A percentile compares a stretch with the other conserved stretches of the same genome.
phyloP scores from a whole-genome alignment of 371 early-diverging fungal genomes.

The Mortierella sp. region DNA sequence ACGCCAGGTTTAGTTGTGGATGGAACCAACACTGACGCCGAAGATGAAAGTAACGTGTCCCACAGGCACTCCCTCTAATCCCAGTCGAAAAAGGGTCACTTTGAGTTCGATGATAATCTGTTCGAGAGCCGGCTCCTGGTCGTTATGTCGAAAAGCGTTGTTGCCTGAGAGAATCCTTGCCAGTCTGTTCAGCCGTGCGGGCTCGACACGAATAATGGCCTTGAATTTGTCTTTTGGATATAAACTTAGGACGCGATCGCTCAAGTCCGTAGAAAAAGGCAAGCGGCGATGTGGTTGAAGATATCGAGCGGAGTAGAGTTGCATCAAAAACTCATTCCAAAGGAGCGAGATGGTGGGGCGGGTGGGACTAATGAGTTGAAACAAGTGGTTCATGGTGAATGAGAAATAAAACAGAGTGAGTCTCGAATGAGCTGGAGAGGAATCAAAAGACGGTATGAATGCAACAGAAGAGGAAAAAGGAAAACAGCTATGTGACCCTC shows the following conservation, averaged over 20 bases:
- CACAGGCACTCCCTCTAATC: neutral
- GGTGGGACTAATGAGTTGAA: neutral
- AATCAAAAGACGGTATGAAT: too few species aligned
- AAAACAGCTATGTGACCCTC: too few species aligned
- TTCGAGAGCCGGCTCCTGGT: neutral
- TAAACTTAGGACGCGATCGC: neutral
- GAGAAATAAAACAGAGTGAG: too few species aligned
- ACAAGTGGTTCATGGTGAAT: too few species aligned
- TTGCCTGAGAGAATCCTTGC: neutral
- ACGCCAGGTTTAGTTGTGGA: slow-evolving; percentile 9
- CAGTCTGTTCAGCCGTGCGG: neutral
- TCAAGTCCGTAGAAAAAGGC: neutral
- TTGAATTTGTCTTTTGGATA: neutral
- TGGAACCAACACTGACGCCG: neutral
- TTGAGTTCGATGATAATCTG: slow-evolving; percentile 1
- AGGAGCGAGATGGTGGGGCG: neutral
- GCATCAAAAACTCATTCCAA: neutral
- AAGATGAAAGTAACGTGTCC: neutral
- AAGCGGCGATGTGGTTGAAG: neutral
- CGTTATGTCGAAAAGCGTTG: neutral
- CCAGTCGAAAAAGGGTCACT: neutral
- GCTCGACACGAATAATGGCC: neutral
- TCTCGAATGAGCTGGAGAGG: too few species aligned
- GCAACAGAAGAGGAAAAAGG: too few species aligned
- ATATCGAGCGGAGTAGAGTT: neutral